Evolutionary conservation across 148 eudicot species (phyloP).

Genomic region (Cornus kousa): DNA sequence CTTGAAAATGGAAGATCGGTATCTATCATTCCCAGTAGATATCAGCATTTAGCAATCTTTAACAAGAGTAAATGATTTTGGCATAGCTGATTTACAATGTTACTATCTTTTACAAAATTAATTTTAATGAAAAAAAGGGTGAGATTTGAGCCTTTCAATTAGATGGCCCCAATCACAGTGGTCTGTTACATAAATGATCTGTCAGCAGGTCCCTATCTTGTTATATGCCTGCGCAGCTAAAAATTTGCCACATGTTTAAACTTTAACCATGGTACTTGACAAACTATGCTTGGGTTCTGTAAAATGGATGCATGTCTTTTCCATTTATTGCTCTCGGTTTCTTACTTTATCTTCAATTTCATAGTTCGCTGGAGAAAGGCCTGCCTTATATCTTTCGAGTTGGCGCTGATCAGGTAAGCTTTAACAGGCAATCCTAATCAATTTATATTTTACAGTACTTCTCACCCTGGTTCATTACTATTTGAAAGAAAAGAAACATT

Average conservation of each 20-base stretch:
- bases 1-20: not conserved
- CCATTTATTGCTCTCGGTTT: constrained; percentile 5
- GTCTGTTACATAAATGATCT: not conserved
- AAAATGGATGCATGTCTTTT: not conserved
- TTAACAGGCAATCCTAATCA: not conserved
- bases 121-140: not conserved
- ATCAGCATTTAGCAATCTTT: not conserved
- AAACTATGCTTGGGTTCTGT: not conserved
- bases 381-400: constrained; percentile 81
- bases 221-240: not conserved
- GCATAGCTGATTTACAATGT: not conserved
- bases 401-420: constrained; percentile 90
- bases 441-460: not conserved
- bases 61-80: not conserved
- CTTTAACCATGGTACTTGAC: not conserved
- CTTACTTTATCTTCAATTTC: not conserved
- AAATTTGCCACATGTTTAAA: not conserved
- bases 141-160: not conserved
- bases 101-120: not conserved
- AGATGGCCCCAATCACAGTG: not conserved
- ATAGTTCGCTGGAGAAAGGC: constrained; percentile 91
- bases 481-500: not conserved
- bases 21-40: not conserved
- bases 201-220: not conserved
- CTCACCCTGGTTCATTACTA: not conserved